Evolutionary conservation across 306 rosid species (phyloP), one percentile per base, ranked within the genome.

Genomic region (Cicer pinnatifidum): DNA sequence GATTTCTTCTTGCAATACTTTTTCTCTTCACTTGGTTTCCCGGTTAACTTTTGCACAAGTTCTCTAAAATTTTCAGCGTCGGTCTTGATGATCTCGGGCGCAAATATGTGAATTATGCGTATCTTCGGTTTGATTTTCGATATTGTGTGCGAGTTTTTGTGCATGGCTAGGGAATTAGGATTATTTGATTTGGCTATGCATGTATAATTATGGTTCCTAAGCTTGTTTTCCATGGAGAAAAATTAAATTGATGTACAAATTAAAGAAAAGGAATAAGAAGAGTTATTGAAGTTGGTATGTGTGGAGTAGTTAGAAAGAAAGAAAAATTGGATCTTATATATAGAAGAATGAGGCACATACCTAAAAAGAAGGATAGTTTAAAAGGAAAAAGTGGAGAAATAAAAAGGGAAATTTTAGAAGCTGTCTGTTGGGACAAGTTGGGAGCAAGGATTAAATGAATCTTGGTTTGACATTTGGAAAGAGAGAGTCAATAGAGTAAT

Each of bases 51-150:
- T 76, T 94, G 97, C 39, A 94, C 98, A 1, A 94, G 76, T 33
- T 91, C 96, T 28, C 95, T 71, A 81, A 94, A 94, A 69, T 94
- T 94, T 0, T 87, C 90, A 1, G 52, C 96, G 76, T 94, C 96
- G 6, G 95, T 94, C 74, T 87, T 85, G 88, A 94, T 94, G 77
- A 94, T 87, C 77, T 91, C 90, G 0, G 97, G 97, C 4, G 96
- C 96, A 45, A 89, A 88, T 78, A 94, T 86, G 85, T 94, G 98
- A 68, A 89, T 91, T 65, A 94, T 94, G 20, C 98, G 87, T 35
- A 94, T 89, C 80, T 89, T 89, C 12, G 96, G 95, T 76, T 82
- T 91, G 10, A 84, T 39, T 54, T 94, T 94, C 6, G 90, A 87
- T 48, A 91, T 86, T 50, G 68, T 58, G 51, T 85, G 83, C 0